Evolutionary conservation across 83 land plant species (phyloP), one percentile per base, ranked within the genome.

Genomic region (Picea engelmannii): DNA sequence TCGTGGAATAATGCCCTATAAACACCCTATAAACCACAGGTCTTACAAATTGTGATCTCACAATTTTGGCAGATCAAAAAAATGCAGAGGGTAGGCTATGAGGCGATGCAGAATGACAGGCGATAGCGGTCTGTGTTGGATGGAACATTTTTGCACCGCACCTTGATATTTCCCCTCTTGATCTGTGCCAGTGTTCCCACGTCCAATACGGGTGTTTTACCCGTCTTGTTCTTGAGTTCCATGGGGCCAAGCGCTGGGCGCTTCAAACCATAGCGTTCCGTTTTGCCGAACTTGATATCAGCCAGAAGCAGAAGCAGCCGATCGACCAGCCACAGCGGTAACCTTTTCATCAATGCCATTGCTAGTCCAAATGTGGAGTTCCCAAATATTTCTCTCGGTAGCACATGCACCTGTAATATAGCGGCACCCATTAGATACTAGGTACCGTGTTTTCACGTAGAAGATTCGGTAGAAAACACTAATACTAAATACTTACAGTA

Each of bases 301-400:
- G 94, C 92, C 21, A 84, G n/a, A 10, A 80, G 15, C 6, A 91
- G 69, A 0, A 93, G 88, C 60, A 93, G 31, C 78, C 81, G 81
- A 82, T 93, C 95, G 15, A 92, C 90, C 2, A 85, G 16, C 76
- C 78, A 82, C 68, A 93, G 13, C 0, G 95, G 89, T 1, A 93
- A 71, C 91, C 91, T 87, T 40, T 83, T 88, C 35, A 87, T 83
- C 11, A 93, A 86, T 16, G 84, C 74, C 95, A 89, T 88, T 6
- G 90, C 86, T 12, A 93, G 67, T 1, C 87, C 90, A 71, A 93
- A 93, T 20, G 94, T 91, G 12, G 94, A 89, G 18, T 79, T 61
- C 5, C 95, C 94, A 12, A 91, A 59, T 80, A 93, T 89, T 78
- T 93, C 95, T 52, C 95, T 74, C 2, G 96, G 96, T 7, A 93